Base-by-base conservation (phyloP, 1,139 yeast species). In the Yarrowia galli region DNA sequence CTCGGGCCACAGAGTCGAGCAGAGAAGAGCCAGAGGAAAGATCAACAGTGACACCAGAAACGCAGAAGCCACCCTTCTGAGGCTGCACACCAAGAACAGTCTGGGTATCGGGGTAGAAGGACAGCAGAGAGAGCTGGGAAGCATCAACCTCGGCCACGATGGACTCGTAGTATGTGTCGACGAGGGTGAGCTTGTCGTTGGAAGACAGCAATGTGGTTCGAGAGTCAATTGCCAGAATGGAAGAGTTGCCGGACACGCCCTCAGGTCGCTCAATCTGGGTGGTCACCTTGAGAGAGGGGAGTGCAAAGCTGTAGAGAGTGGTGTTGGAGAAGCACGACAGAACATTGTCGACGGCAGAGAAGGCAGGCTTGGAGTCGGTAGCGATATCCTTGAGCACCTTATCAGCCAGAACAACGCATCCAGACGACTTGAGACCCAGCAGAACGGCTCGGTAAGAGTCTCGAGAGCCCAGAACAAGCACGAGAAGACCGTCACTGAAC, bases 21-120 rank as follows among this genome's bases (percentile, higher is more conserved):
- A 58, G 64, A 25, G 63, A 56, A 12, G 64, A 58, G 71, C 93
- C 92, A 48, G 84, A 78, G 2, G 96, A 96, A 20, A 88, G 85
- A 71, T 87, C 86, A 42, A 89, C 82, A 66, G 87, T 78, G 45
- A 83, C 71, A 2, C 82, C 80, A 40, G 80, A 78, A 35, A 83
- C 69, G 15, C 77, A 72, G 15, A 68, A 58, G 28, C 68, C 70
- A 22, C 54, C 68, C 54, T 60, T 67, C 46, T 51, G 68, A 36
- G 69, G 63, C 35, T 66, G 51, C 22, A 71, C 68, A 23, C 70
- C 69, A n/a, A 71, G 69, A 15, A 71, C 71, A 2, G 74, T 69
- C 20, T 71, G 67, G 7, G 74, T 63, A 20, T 71, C 68, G 22
- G 67, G 70, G 20, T 71, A 69, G 65, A 69, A 74, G 18, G 73